A percentile compares a stretch with the other conserved stretches of the same genome.
Conservation (phyloP, 2,329 filamentous ascomycete genomes). For the Ophiosphaerella herpotricha region DNA sequence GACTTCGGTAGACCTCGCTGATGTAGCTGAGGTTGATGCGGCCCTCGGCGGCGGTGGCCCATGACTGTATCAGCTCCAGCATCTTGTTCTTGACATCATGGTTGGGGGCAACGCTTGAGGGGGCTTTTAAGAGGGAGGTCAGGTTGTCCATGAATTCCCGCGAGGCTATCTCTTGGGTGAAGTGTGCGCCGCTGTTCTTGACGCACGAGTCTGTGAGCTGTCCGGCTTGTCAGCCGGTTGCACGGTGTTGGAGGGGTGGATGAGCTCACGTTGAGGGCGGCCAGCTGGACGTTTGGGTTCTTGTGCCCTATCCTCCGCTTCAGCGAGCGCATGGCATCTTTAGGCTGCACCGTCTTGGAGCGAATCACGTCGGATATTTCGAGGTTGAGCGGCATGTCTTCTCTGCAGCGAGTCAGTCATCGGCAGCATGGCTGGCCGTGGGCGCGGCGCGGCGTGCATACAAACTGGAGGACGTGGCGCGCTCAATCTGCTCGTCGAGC, state of each 20-base stretch:
- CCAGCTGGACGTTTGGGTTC: slow-evolving; percentile 95
- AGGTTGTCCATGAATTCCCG: slow-evolving; percentile 98
- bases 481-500: slow-evolving; percentile 96
- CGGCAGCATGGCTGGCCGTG: neutral
- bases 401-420: slow-evolving; percentile 57
- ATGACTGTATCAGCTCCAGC: slow-evolving; percentile 88
- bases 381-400: slow-evolving; percentile 95
- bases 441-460: slow-evolving; percentile 48
- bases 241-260: neutral
- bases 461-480: slow-evolving; percentile 92
- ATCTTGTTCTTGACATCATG: slow-evolving; percentile 87
- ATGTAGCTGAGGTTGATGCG: slow-evolving; percentile 84
- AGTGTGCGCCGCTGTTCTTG: slow-evolving; percentile 96
- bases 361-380: slow-evolving; percentile 98
- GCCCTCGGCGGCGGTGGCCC: slow-evolving; percentile 87
- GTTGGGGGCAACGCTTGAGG: slow-evolving; percentile 75
- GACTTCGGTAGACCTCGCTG: slow-evolving; percentile 78
- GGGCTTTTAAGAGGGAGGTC: slow-evolving; percentile 83
- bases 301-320: slow-evolving; percentile 95
- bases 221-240: slow-evolving; percentile 12
- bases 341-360: slow-evolving; percentile 95
- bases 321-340: slow-evolving; percentile 95
- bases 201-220: slow-evolving; percentile 96
- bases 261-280: slow-evolving; percentile 77
- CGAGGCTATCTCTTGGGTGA: slow-evolving; percentile 92